These are phyloP conservation scores for Dryas drummondii DNA, from an alignment of 306 rosid genomes.

Conservation along the genomic window DNA sequence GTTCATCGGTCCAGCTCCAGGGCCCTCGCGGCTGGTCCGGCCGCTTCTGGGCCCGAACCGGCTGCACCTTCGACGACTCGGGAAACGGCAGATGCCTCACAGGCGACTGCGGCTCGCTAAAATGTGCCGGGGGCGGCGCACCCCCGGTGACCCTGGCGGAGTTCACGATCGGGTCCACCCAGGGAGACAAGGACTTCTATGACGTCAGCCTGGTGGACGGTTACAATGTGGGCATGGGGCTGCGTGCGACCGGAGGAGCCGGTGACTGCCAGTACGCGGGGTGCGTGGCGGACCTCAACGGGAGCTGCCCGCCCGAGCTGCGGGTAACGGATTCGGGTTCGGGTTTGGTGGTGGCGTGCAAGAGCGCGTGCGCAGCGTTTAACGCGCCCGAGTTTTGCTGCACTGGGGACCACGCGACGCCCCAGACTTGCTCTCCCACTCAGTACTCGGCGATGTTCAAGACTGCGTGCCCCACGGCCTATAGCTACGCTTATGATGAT, in stretches of 20 bases:
- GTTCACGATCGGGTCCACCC: constrained; percentile 46
- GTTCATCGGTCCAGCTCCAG: constrained; percentile 31
- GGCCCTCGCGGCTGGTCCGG: constrained; percentile 90
- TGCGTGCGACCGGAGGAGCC: constrained; percentile 60
- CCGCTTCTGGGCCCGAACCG: constrained; percentile 81
- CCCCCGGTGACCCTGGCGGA: constrained; percentile 74
- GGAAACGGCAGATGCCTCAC: constrained; percentile 63
- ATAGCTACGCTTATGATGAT: constrained; percentile 89
- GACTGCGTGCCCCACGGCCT: constrained; percentile 83
- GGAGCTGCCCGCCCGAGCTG: constrained; percentile 59
- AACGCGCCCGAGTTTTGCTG: constrained; percentile 70
- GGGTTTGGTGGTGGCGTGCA: constrained; percentile 68
- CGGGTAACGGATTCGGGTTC: constrained; percentile 36
- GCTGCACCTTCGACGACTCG: constrained; percentile 55
- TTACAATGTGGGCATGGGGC: constrained; percentile 78
- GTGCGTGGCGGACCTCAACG: constrained; percentile 63
- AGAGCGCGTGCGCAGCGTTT: constrained; percentile 82
- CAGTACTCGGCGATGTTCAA: constrained; percentile 74
- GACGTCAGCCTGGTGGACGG: constrained; percentile 92
- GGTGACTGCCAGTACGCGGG: constrained; percentile 94
- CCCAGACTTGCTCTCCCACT: constrained; percentile 74
- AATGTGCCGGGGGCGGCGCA: constrained; percentile 53
- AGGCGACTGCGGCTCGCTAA: constrained; percentile 63
- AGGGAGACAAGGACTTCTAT: constrained; percentile 60
- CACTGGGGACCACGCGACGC: constrained; percentile 70